These are phyloP conservation scores for Fusarium poae DNA, from an alignment of 2,329 filamentous ascomycete species.

Conservation along the genomic window DNA sequence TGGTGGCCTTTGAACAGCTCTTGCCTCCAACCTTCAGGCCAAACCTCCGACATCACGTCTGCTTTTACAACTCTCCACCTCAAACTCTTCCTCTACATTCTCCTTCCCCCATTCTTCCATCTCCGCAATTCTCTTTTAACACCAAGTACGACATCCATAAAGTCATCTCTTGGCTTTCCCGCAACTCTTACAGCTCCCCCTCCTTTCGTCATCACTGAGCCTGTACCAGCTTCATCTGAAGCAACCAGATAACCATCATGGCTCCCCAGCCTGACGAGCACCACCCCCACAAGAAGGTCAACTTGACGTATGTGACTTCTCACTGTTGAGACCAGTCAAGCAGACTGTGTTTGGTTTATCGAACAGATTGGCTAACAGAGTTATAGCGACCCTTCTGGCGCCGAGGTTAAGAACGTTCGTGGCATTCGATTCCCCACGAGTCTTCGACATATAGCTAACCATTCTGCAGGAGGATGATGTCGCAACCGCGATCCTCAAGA, in stretches of 20 bases:
- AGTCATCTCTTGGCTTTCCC: slow-evolving; percentile 43
- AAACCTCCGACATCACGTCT: slow-evolving; percentile 30
- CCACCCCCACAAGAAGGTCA: slow-evolving; percentile 78
- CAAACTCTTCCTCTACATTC: slow-evolving; percentile 16
- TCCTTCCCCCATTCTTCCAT: not conserved
- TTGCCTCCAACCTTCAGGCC: slow-evolving; percentile 36
- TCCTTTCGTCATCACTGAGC: slow-evolving; percentile 45
- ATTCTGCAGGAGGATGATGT: slow-evolving; percentile 82
- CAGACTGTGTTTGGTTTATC: not conserved
- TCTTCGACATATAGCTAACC: slow-evolving; percentile 53
- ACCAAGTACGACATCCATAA: slow-evolving; percentile 16
- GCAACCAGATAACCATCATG: slow-evolving; percentile 68
- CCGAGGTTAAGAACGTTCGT: slow-evolving; percentile 85
- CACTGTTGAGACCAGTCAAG: not conserved
- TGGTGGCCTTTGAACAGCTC: slow-evolving; percentile 50
- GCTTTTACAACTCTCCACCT: slow-evolving; percentile 39
- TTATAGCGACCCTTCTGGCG: slow-evolving; percentile 85
- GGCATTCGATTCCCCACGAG: slow-evolving; percentile 36
- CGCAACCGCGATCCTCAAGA: slow-evolving; percentile 97
- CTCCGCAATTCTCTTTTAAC: slow-evolving; percentile 21
- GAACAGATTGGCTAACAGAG: slow-evolving; percentile 54
- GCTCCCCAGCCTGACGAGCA: slow-evolving; percentile 73
- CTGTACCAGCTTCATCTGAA: slow-evolving; percentile 48
- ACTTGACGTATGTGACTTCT: slow-evolving; percentile 74
- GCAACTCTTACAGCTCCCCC: slow-evolving; percentile 36